Evolutionary conservation across 345 rosid genomes (phyloP).

Genomic region (Aurinia saxatilis): DNA sequence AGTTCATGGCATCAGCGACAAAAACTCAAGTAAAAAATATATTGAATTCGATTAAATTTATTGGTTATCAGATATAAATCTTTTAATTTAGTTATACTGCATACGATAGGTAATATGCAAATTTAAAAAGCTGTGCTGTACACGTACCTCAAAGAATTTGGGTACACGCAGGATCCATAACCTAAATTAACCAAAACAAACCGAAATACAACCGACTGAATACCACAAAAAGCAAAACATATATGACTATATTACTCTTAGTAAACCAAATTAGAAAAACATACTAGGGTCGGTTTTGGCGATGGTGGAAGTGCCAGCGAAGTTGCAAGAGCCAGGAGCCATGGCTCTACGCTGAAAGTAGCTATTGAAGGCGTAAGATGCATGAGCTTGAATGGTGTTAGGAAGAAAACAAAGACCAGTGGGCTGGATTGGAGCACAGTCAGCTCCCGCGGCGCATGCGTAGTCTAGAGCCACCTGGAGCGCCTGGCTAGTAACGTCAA

Average conservation of each 20-base stretch:
- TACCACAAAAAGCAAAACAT: background rate
- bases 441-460: constrained; percentile 67
- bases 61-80: no score
- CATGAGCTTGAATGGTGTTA: constrained; percentile 61
- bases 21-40: background rate
- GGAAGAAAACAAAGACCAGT: constrained; percentile 60
- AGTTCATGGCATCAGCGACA: background rate
- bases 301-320: constrained; percentile 62
- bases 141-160: constrained; percentile 53
- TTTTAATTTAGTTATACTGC: background rate
- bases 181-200: constrained; percentile 38
- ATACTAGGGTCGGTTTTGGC: constrained; percentile 73
- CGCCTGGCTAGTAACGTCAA: constrained; percentile 53
- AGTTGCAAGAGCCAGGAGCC: constrained; percentile 81
- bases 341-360: constrained; percentile 52
- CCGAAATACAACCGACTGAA: background rate
- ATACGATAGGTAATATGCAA: background rate
- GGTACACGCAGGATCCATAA: constrained; percentile 80
- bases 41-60: background rate
- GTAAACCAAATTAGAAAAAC: background rate
- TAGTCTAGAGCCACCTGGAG: constrained; percentile 60
- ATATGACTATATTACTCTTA: no score
- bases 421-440: constrained; percentile 51
- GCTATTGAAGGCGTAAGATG: constrained; percentile 82
- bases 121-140: background rate